phyloP scores from a whole-genome alignment of 2,329 filamentous ascomycete genomes.

The Beauveria caledonica region DNA sequence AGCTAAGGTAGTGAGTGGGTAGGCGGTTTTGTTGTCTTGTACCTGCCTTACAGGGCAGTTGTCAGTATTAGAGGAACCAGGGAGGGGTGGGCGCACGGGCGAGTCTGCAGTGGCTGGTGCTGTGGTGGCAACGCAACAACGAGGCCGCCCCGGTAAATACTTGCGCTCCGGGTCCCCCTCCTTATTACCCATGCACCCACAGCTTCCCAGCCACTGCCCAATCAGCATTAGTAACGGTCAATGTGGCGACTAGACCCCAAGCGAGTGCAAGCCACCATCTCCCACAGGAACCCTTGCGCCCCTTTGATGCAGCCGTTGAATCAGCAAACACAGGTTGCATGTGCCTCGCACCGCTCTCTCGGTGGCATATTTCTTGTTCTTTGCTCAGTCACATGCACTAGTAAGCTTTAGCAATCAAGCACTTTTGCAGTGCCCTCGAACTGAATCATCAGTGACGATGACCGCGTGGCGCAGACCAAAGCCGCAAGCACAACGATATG shows the following conservation, averaged over 20 bases:
- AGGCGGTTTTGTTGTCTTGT: neutral
- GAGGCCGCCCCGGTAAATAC: neutral
- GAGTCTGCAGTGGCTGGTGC: neutral
- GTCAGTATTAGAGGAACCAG: neutral
- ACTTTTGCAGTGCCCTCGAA: neutral
- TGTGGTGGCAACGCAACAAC: too few relatives aligned
- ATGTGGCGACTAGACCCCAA: neutral
- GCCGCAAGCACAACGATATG: neutral
- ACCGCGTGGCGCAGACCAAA: neutral
- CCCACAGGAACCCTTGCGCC: neutral
- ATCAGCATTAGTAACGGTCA: neutral
- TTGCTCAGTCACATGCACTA: neutral
- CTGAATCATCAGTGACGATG: neutral
- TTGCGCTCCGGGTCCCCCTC: neutral
- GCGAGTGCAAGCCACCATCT: conserved; percentile 10
- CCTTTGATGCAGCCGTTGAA: neutral
- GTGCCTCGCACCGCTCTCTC: neutral
- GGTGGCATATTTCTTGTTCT: neutral
- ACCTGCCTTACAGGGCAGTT: conserved; percentile 11
- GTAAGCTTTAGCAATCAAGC: neutral
- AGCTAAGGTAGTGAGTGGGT: neutral
- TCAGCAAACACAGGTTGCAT: neutral
- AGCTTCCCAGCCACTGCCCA: neutral
- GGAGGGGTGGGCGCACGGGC: neutral
- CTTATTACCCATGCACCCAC: neutral